Evolutionary conservation across 108 stramenopile genomes (phyloP), one percentile per base, ranked within the genome.

Genomic region (Nitzschia inconspicua): DNA sequence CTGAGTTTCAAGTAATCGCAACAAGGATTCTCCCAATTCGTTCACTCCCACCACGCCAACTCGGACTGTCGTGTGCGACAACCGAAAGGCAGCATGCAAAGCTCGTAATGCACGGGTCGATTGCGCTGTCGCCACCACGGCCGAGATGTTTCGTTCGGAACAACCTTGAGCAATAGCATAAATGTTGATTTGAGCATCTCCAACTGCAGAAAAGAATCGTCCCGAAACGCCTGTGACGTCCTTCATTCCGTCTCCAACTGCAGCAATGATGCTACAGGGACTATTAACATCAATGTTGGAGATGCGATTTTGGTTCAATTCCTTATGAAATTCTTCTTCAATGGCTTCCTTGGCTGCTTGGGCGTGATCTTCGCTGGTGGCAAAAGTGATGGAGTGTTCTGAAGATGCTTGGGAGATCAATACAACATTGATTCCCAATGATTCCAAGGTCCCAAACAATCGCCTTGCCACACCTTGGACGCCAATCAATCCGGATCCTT

Each of bases 231-330:
- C 94, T 11, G 84, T 59, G 3, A 80, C 78, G 24, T 66, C 43
- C 42, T 57, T 57, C 94, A 93, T 93, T 4, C 86, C 86, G 60
- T 93, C 94, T 32, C 94, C 91, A 20, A 95, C 86, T 2, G 91
- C 91, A 48, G 94, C 94, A 59, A 95, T 86, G 61, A 95, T 93
- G 51, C 82, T 78, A 61, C 87, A 86, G n/a, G 87, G 88, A 22
- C 60, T 51, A 16, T 48, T 47, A 16, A 85, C 63, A 52, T 83
- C 80, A 42, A 84, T 69, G 9, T 66, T 75, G 18, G 81, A 72
- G 48, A 83, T 68, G 44, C 65, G 68, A 39, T 79, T 65, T 14
- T 65, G 50, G 27, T 65, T 68, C 22, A 95, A 44, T 68, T 95
- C 94, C 22, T 70, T 46, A 29, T 66, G 63, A 60, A 95, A 95